Percentiles rank a stretch among this genome's conserved stretches.
These are phyloP conservation scores for Cinnamomum chago DNA, from an alignment of 164 flowering plant genomes.

Conservation along the genomic window DNA sequence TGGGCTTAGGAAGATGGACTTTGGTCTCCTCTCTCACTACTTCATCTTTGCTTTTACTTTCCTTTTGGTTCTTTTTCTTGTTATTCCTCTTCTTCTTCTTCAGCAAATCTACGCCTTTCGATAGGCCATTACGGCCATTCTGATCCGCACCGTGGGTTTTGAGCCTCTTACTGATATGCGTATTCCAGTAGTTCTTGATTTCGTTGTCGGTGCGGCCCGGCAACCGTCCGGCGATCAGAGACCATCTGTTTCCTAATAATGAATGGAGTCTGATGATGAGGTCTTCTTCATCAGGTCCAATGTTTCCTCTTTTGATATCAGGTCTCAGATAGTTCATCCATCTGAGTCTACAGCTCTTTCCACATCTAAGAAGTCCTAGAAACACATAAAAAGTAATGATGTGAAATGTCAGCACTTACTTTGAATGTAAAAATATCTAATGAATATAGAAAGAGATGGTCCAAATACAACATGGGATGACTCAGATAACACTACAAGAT, in stretches of 20 bases:
- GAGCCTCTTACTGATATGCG: slow-evolving; percentile 51
- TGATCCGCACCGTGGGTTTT: slow-evolving; percentile 30
- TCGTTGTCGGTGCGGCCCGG: slow-evolving; percentile 82
- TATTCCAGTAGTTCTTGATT: slow-evolving; percentile 74
- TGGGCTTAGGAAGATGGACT: slow-evolving; percentile 17
- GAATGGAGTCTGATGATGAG: slow-evolving; percentile 55
- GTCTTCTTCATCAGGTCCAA: slow-evolving; percentile 59
- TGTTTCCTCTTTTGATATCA: slow-evolving; percentile 60
- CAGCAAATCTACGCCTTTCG: background rate
- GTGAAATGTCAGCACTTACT: background rate
- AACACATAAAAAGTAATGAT: background rate
- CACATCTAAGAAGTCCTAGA: slow-evolving; percentile 56
- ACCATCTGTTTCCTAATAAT: slow-evolving; percentile 70
- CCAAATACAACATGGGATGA: too few species aligned
- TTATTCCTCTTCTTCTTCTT: slow-evolving; percentile 13
- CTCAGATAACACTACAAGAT: too few species aligned
- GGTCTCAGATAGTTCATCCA: slow-evolving; percentile 72
- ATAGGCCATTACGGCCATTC: slow-evolving; percentile 11
- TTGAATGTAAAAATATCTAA: background rate
- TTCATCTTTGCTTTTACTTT: slow-evolving; percentile 5
- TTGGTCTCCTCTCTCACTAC: slow-evolving; percentile 3
- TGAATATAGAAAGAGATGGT: background rate
- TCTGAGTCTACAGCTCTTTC: slow-evolving; percentile 64
- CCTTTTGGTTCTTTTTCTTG: background rate
- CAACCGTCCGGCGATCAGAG: slow-evolving; percentile 57